Percentiles rank a stretch among this genome's conserved stretches.
Conservation (phyloP, 1,139 yeast species). For the Nadsonia commutata region DNA sequence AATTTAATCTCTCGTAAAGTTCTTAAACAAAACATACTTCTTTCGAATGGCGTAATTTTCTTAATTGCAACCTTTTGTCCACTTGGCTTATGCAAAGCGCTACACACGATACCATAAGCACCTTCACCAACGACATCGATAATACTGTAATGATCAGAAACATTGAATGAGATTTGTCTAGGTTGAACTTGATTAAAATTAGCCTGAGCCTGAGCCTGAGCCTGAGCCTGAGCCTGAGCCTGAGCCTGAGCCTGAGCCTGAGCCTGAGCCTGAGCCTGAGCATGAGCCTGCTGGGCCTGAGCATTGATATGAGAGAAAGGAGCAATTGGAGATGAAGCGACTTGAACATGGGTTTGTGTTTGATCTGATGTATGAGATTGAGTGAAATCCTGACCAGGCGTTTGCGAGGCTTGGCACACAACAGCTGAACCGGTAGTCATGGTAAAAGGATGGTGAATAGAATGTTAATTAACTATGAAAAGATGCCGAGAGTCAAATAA, state of each 20-base stretch:
- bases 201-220: not conserved
- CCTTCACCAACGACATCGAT: slow-evolving; percentile 89
- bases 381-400: not conserved
- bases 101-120: slow-evolving; percentile 95
- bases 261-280: slow-evolving; percentile 2
- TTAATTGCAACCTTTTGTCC: slow-evolving; percentile 88
- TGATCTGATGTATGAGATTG: not conserved
- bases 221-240: slow-evolving; percentile 1
- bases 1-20: slow-evolving; percentile 83
- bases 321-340: not conserved
- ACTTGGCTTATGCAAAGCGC: slow-evolving; percentile 80
- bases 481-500: too few species aligned
- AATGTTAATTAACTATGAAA: too few species aligned
- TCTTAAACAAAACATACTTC: slow-evolving; percentile 80
- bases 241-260: slow-evolving; percentile 2
- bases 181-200: slow-evolving; percentile 8
- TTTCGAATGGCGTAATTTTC: slow-evolving; percentile 85
- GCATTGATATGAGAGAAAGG: not conserved
- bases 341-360: not conserved
- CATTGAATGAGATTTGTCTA: slow-evolving; percentile 62
- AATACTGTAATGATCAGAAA: slow-evolving; percentile 75
- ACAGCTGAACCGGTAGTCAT: not conserved
- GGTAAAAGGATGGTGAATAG: too few species aligned
- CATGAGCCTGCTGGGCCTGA: slow-evolving; percentile 1
- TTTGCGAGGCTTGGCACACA: not conserved